Base-by-base conservation (phyloP, 2,329 filamentous ascomycete genomes). In the Cordyceps militaris region DNA sequence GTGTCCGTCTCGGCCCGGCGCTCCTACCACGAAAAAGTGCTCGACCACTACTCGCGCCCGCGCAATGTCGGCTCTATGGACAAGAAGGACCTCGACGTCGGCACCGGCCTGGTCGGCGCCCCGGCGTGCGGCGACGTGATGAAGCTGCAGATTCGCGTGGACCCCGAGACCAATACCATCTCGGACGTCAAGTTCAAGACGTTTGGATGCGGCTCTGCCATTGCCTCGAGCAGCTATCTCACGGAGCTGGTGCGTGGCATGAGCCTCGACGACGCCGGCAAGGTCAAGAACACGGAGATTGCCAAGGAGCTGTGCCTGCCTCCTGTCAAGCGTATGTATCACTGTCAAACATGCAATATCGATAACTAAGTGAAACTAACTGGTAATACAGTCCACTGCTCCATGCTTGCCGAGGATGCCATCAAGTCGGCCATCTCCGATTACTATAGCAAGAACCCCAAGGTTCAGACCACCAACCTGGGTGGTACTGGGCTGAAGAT, bases 121-220 rank as follows among this genome's bases (percentile, higher is more conserved):
- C 91, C 90, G 46, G 90, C 90, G 46, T 95, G 90, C 70, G 90
- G 90, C 73, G 91, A 95, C 73, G 90, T 95, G 63, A 95, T 95
- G 88, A 94, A 94, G 78, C 65, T 72, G 7, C 70, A 76, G 69
- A 95, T 94, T 74, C 87, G 90, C 59, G 92, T 97, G 67, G 91
- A 97, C 75, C 89, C 89, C 63, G 81, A 87, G 66, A 90, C 85
- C 67, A 89, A 94, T 72, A 93, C 86, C 65, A 97, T 97, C 71
- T 86, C 86, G 66, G 93, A 97, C 66, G 92, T 96, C 71, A 94
- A 95, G 76, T 97, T 97, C 84, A 97, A 97, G 85, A 97, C 92
- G 0, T 97, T 97, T 70, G 92, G 92, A 53, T 97, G 92, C 72
- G 92, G 92, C 57, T 91, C 87, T 30, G 94, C 94, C 63, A 99